Base-by-base conservation (phyloP, 2,329 filamentous ascomycete species). In the Sphaerulina vaccinii region DNA sequence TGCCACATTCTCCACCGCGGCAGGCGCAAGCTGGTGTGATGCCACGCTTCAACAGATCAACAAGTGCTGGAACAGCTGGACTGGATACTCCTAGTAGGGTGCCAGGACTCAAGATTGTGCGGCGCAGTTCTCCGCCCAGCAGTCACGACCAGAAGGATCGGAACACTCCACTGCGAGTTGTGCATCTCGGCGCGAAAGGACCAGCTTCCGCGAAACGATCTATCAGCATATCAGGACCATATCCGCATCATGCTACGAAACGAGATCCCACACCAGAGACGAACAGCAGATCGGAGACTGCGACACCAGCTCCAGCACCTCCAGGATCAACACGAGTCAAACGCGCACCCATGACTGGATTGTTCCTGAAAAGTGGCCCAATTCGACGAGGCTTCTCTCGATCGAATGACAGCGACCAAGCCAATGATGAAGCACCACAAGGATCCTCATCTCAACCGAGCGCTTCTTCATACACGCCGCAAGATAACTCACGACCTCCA, bases 241-340 rank as follows among this genome's bases (percentile, higher is more conserved):
- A 68, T 53, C 60, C 62, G 16, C 60, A 66, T 27, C 58, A 61
- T 23, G 52, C 48, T 11, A 54, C 52, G 27, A 67, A 57, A 53
- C 55, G 66, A 40, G 65, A 68, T 11, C 64, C 64, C 3, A 69
- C 66, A 13, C 68, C 68, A 8, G 64, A 65, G 29, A 52, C 56
- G 8, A 49, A 54, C 24, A 33, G 49, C 10, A 62, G 55, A 22
- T 52, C 58, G 18, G 68, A 67, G 18, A 58, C 68, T n/a, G 64
- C 68, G 3, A 71, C 69, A 8, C 69, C 69, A n/a, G 69, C 65
- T 11, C 45, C 45, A 11, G 67, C 66, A n/a, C 61, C 83, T 1
- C 87, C 88, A 54, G 85, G 85, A 61, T 90, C 88, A 0, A 82
- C 90, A 77, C 81, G 89, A 4, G 76, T 91, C 52, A 92, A 91